Evolutionary conservation across 768 basidiomycete genomes (phyloP).

Genomic region (Lentinula detonsa): DNA sequence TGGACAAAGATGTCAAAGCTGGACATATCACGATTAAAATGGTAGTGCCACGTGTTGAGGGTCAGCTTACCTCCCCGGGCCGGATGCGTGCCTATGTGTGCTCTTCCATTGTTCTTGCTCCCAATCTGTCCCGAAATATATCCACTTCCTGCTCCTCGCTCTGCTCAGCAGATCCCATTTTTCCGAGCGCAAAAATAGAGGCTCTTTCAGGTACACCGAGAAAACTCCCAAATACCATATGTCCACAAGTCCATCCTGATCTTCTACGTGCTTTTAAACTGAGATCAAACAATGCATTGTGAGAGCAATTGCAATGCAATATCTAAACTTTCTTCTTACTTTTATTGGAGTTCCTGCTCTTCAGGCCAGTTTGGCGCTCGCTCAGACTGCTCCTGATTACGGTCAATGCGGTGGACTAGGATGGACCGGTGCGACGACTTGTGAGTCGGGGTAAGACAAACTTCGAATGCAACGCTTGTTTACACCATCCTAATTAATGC

Average conservation of each 20-base stretch:
- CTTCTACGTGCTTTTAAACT: background rate
- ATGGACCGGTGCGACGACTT: constrained; percentile 28
- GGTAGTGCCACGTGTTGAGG: background rate
- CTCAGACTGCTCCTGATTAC: background rate
- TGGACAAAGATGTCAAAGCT: background rate
- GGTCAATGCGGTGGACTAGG: constrained; percentile 27
- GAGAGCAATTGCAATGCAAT: background rate
- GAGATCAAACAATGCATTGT: constrained; percentile 1
- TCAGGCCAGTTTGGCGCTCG: background rate
- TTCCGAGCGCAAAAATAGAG: background rate
- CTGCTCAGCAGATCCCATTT: background rate
- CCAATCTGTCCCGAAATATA: background rate
- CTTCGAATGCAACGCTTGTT: background rate
- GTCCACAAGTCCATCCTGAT: background rate
- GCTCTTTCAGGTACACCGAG: background rate
- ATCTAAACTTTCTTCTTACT: background rate
- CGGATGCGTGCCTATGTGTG: background rate
- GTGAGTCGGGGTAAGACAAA: constrained; percentile 19
- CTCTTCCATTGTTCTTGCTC: background rate
- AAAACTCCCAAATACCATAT: background rate
- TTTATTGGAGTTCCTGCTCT: background rate
- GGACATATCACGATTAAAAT: background rate
- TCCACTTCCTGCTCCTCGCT: background rate
- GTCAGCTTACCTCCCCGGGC: background rate
- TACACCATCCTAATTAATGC: background rate